Evolutionary conservation across 345 rosid genomes (phyloP), one percentile per base, ranked within the genome.

Genomic region (Abelmoschus esculentus): DNA sequence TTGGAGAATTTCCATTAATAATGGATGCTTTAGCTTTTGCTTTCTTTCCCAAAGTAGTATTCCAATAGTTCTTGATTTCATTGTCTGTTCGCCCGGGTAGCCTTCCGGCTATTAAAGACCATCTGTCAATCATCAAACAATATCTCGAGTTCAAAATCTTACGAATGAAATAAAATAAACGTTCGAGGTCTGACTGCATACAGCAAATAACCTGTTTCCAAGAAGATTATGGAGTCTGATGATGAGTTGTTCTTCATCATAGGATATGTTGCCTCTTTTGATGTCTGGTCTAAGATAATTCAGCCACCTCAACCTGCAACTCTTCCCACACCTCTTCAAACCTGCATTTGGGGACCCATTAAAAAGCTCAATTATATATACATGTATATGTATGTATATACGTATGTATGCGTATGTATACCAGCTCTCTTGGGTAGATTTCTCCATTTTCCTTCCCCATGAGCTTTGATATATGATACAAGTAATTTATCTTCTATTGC

Each of bases 391-490:
- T 22, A 29, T 3, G 32, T 29, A 22, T 22, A 22, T 22, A 29
- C 3, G 32, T 44, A 44, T 44, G 6, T 44, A 44, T 46, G 14
- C 0, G 0, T 12, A 46, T 46, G 15, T 46, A 32, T 75, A 86
- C 90, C 90, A 36, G 90, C 90, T 32, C 36, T 32, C 4, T 4
- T 32, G 36, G 88, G 88, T 61, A 86, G 88, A 74, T 79, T 69
- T 70, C 82, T 78, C 90, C 90, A 86, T 29, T 84, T 73, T 74
- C 90, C 90, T 74, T 84, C 86, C 1, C 88, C 90, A 65, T 83
- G 84, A 11, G 81, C 82, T 55, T 80, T 75, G 26, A 86, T 78
- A 50, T 84, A 86, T 50, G 83, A 71, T 0, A 72, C 50, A 8
- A 86, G 86, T 18, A 80, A 76, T 52, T 83, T 74, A 29, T 86